A percentile compares a stretch with the other conserved stretches of the same genome.
phyloP scores from a whole-genome alignment of 2,329 filamentous ascomycete species.

The Boeremia lycopersici region DNA sequence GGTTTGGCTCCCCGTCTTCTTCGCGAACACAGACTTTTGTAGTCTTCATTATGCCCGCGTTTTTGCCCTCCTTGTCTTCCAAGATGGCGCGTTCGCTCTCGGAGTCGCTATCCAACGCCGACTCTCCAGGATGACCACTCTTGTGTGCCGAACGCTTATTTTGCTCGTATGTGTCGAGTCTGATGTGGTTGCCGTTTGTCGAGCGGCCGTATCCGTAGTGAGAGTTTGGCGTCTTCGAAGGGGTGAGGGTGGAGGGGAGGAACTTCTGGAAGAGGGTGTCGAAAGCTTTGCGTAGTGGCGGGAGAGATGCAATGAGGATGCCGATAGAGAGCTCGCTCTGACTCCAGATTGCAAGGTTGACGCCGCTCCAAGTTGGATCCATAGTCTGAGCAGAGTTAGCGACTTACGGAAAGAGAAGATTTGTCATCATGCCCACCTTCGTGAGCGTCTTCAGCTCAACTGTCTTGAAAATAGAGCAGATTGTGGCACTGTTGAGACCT shows the following conservation, averaged over 20 bases:
- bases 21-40: constrained; percentile 27
- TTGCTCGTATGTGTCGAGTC: constrained; percentile 19
- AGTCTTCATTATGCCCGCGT: constrained; percentile 31
- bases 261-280: constrained; percentile 25
- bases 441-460: constrained; percentile 30
- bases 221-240: constrained; percentile 12
- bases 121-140: constrained; percentile 22
- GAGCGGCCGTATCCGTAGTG: constrained; percentile 19
- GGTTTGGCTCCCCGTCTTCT: constrained; percentile 10
- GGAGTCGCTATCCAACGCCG: constrained; percentile 29
- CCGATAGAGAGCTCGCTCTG: constrained; percentile 30
- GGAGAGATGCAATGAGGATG: constrained; percentile 30
- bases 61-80: constrained; percentile 27
- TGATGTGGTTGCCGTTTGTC: constrained; percentile 17
- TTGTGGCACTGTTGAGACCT: constrained; percentile 25
- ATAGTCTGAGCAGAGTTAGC: constrained; percentile 8
- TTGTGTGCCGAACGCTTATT: constrained; percentile 11
- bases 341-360: constrained; percentile 36
- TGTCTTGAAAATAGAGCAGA: constrained; percentile 39
- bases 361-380: constrained; percentile 35
- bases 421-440: background rate
- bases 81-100: constrained; percentile 37
- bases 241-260: constrained; percentile 20
- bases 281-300: constrained; percentile 36
- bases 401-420: background rate